These are phyloP conservation scores for Xylaria acuta DNA, from an alignment of 495 filamentous ascomycete species.

Conservation along the genomic window DNA sequence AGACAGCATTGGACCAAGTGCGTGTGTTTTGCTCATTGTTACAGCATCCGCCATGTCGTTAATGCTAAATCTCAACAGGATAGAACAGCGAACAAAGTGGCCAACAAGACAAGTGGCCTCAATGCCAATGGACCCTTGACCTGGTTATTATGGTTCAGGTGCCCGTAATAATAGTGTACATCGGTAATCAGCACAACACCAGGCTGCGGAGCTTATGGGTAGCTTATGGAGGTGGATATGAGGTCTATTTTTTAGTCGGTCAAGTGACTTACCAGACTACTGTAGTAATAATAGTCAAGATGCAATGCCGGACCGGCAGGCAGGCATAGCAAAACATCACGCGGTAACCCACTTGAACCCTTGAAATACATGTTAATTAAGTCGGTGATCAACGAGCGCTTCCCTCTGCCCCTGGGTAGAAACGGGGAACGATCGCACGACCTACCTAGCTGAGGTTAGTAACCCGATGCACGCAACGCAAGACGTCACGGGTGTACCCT, in stretches of 20 bases:
- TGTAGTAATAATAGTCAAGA: slow-evolving; percentile 15
- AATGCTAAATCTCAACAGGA: neutral
- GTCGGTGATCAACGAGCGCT: slow-evolving; percentile 36
- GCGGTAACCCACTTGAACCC: slow-evolving; percentile 25
- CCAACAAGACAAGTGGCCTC: slow-evolving; percentile 13
- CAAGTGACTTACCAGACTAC: slow-evolving; percentile 14
- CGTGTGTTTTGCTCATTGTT: neutral
- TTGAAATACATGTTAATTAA: slow-evolving; percentile 26
- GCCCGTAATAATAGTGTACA: slow-evolving; percentile 5
- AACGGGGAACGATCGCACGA: slow-evolving; percentile 41
- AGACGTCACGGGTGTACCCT: slow-evolving; percentile 36
- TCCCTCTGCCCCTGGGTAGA: slow-evolving; percentile 31
- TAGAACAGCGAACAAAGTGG: neutral
- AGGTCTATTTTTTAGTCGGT: slow-evolving; percentile 16
- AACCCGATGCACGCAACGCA: slow-evolving; percentile 45
- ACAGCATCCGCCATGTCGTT: neutral
- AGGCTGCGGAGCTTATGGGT: slow-evolving; percentile 11
- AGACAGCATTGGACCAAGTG: neutral
- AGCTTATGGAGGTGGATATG: slow-evolving; percentile 15
- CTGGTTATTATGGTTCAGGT: neutral
- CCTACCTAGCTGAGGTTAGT: slow-evolving; percentile 35
- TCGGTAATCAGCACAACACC: slow-evolving; percentile 5
- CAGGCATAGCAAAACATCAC: slow-evolving; percentile 19
- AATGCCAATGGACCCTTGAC: slow-evolving; percentile 4
- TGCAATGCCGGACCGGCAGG: slow-evolving; percentile 23